A percentile compares a stretch with the other conserved stretches of the same genome.
phyloP scores from a whole-genome alignment of 2,329 filamentous ascomycete species.

The Tolypocladium sp. region DNA sequence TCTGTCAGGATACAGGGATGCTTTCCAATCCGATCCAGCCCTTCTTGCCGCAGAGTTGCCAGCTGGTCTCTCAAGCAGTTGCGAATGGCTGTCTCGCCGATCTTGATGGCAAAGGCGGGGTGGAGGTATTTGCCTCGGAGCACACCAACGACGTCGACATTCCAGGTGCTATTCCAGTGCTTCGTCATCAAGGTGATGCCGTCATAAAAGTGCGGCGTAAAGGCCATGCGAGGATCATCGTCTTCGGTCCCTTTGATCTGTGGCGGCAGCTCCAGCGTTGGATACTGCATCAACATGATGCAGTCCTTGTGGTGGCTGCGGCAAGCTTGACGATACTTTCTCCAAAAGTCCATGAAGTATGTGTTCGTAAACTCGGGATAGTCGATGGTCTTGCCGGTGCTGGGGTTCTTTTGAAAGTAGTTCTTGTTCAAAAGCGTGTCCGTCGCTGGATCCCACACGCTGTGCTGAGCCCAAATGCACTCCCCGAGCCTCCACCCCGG shows the following conservation, averaged over 20 bases:
- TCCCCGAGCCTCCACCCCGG: constrained; percentile 86
- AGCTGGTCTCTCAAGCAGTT: constrained; percentile 91
- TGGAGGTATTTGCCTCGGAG: constrained; percentile 80
- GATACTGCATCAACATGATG: constrained; percentile 85
- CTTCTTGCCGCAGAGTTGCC: constrained; percentile 73
- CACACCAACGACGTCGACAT: constrained; percentile 89
- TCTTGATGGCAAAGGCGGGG: constrained; percentile 83
- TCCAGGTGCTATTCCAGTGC: constrained; percentile 97
- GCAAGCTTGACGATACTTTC: constrained; percentile 66
- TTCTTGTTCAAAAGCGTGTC: constrained; percentile 74
- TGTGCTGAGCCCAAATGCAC: constrained; percentile 94
- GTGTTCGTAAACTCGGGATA: constrained; percentile 84
- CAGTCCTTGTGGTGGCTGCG: constrained; percentile 67
- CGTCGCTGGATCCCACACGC: constrained; percentile 78
- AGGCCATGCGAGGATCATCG: constrained; percentile 83
- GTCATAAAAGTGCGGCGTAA: constrained; percentile 94
- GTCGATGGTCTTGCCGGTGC: constrained; percentile 63
- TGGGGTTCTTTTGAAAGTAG: constrained; percentile 77
- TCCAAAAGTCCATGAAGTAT: constrained; percentile 83
- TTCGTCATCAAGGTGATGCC: constrained; percentile 95
- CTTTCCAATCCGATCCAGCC: constrained; percentile 76
- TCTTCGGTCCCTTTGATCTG: constrained; percentile 78
- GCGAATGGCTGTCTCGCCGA: constrained; percentile 87
- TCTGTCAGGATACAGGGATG: constrained; percentile 88
- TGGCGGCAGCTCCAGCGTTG: constrained; percentile 86